A percentile compares a stretch with the other conserved stretches of the same genome.
These are phyloP conservation scores for Colletotrichum somersetense DNA, from an alignment of 2,329 filamentous ascomycete genomes.

Conservation along the genomic window DNA sequence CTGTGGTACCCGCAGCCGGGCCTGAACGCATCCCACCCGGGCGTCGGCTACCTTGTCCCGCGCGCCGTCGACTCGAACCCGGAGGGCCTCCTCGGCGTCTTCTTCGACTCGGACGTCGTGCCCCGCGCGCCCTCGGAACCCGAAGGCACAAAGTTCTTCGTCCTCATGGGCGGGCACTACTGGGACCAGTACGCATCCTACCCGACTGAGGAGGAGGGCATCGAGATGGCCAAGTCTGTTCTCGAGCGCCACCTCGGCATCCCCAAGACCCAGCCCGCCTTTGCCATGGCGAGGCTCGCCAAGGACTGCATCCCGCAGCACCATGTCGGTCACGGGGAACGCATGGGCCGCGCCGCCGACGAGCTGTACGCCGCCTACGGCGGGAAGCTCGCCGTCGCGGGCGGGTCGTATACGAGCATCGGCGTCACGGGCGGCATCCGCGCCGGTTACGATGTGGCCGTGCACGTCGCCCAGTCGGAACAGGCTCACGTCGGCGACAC, in stretches of 20 bases:
- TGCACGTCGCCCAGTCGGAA: conserved; percentile 49
- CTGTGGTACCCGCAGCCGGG: conserved; percentile 80
- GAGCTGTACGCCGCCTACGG: conserved; percentile 69
- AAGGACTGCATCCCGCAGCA: conserved; percentile 92
- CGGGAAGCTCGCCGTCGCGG: conserved; percentile 74
- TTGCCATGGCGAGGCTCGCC: conserved; percentile 70
- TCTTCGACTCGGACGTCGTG: conserved; percentile 82
- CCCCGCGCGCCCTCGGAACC: conserved; percentile 50
- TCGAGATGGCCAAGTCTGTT: conserved; percentile 76
- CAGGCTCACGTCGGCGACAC: conserved; percentile 48
- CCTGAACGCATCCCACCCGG: conserved; percentile 71
- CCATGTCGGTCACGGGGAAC: conserved; percentile 78
- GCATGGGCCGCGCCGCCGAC: conserved; percentile 69
- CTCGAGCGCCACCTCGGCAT: conserved; percentile 83
- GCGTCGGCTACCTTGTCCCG: conserved; percentile 94
- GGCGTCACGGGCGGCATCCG: conserved; percentile 66
- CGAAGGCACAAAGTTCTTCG: conserved; percentile 70
- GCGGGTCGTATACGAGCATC: conserved; percentile 65
- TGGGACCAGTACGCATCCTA: conserved; percentile 84
- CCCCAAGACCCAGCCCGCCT: conserved; percentile 66
- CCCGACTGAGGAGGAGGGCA: conserved; percentile 75
- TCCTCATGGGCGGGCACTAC: conserved; percentile 95
- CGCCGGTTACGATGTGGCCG: conserved; percentile 60
- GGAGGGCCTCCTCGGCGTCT: conserved; percentile 87
- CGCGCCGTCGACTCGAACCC: conserved; percentile 81